Base-by-base conservation (phyloP, 306 rosid species). In the Dryas octopetala region DNA sequence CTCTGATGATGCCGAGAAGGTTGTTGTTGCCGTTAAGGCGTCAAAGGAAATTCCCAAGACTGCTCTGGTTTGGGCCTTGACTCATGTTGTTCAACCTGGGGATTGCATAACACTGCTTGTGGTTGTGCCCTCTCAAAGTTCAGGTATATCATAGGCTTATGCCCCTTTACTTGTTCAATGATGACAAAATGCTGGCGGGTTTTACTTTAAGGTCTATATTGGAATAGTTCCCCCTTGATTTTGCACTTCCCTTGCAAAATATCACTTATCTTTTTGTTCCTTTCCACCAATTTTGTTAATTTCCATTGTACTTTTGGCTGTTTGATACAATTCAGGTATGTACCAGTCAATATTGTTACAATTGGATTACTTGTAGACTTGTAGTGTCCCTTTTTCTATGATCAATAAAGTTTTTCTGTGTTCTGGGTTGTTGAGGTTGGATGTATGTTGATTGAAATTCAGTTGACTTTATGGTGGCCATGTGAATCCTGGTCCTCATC, bases 41-140 rank as follows among this genome's bases (percentile, higher is more conserved):
- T 89, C 93, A 2, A 90, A 80, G 81, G 99, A 95, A 77, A 92
- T 95, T 83, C 98, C 99, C 28, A 92, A 88, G 79, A 92, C 88
- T 66, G 99, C 99, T 78, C 86, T 95, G 53, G 90, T 95, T 63
- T 95, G 99, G 99, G 96, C 98, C 5, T 76, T 95, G 79, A 92
- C 97, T 81, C 99, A 90, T 86, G 98, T 95, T 82, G 99, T 95
- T 84, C 99, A 95, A 65, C 96, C 97, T 50, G 99, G 97, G 49
- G 97, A 95, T 67, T 95, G 97, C 88, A 95, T 95, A 70, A 90
- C 98, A 43, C 82, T 95, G 59, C 89, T 95, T 26, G 99, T 95
- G 45, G 99, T 95, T 82, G 96, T 92, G 54, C 92, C 99, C 72
- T 86, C 99, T 12, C 92, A 89, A 82, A 85, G 85, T 78, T 90